Conservation (phyloP, 257 asterid species). For the Nicotiana attenuata region DNA sequence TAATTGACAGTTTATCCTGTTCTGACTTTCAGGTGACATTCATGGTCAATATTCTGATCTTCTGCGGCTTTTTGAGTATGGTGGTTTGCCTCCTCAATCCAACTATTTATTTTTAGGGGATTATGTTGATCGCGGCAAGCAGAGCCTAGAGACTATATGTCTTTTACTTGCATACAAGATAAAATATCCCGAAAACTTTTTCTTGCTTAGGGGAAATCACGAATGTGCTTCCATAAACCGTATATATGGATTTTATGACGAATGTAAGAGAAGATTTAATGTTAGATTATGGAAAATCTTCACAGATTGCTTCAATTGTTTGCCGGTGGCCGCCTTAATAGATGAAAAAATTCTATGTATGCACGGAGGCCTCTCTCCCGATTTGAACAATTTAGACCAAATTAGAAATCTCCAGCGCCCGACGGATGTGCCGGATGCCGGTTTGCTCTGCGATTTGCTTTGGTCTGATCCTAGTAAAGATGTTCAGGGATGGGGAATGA, state of each 20-base stretch:
- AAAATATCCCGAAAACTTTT: constrained; percentile 29
- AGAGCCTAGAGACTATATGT: constrained; percentile 36
- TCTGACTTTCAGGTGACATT: constrained; percentile 25
- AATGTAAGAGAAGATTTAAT: constrained; percentile 32
- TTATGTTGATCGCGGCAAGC: constrained; percentile 40
- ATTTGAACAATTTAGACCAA: constrained; percentile 30
- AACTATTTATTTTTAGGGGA: constrained; percentile 34
- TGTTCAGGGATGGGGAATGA: constrained; percentile 38
- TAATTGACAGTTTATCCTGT: not conserved
- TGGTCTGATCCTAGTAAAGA: constrained; percentile 42
- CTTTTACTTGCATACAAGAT: constrained; percentile 35
- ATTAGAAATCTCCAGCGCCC: constrained; percentile 30
- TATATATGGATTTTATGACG: constrained; percentile 34
- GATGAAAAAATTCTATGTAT: constrained; percentile 37
- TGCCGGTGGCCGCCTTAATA: constrained; percentile 34
- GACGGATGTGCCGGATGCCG: constrained; percentile 35
- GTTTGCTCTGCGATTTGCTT: constrained; percentile 34
- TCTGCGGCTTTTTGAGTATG: constrained; percentile 31
- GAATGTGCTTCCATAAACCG: constrained; percentile 39
- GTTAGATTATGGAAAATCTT: constrained; percentile 29
- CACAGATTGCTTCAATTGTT: constrained; percentile 31
- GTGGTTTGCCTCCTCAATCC: constrained; percentile 32
- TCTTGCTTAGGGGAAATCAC: constrained; percentile 35
- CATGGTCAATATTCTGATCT: constrained; percentile 41
- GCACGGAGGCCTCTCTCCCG: constrained; percentile 39